These are phyloP conservation scores for Cucumis melo DNA, from an alignment of 306 rosid genomes.

Conservation along the genomic window DNA sequence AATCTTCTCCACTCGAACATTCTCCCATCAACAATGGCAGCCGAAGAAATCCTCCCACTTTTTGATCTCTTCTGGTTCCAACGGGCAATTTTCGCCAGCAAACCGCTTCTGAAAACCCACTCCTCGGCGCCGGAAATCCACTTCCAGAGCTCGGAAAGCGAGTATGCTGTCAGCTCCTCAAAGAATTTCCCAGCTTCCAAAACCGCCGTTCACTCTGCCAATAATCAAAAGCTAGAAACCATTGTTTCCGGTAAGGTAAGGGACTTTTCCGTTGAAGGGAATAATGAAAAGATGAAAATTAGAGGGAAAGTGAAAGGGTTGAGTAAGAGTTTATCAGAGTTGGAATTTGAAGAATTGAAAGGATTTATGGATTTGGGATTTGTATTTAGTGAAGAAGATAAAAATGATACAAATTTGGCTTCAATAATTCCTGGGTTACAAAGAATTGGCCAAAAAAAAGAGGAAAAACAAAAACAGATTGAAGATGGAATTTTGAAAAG, in stretches of 20 bases:
- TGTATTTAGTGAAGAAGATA: constrained; percentile 56
- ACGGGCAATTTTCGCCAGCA: constrained; percentile 18
- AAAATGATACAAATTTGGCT: constrained; percentile 32
- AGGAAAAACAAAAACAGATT: not conserved
- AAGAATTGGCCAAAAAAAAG: constrained; percentile 21
- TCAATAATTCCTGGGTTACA: constrained; percentile 66
- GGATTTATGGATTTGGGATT: constrained; percentile 91
- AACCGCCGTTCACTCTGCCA: not conserved
- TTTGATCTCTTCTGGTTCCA: constrained; percentile 57
- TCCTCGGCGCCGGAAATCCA: not conserved
- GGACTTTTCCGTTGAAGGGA: constrained; percentile 6
- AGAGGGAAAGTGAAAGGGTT: not conserved
- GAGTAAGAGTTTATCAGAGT: constrained; percentile 48
- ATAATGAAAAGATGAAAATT: not conserved
- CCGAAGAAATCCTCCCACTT: constrained; percentile 45
- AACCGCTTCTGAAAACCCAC: constrained; percentile 10
- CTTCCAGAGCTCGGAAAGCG: constrained; percentile 18
- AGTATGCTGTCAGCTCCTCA: constrained; percentile 15
- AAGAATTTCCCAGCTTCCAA: not conserved
- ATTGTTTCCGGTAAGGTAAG: constrained; percentile 34
- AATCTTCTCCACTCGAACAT: not conserved
- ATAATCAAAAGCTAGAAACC: constrained; percentile 22
- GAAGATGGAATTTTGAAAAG: constrained; percentile 13
- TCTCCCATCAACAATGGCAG: constrained; percentile 16
- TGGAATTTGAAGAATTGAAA: constrained; percentile 59